Evolutionary conservation across 805 yeast genomes (phyloP).

Genomic region (Nadsonia fulvescens): DNA sequence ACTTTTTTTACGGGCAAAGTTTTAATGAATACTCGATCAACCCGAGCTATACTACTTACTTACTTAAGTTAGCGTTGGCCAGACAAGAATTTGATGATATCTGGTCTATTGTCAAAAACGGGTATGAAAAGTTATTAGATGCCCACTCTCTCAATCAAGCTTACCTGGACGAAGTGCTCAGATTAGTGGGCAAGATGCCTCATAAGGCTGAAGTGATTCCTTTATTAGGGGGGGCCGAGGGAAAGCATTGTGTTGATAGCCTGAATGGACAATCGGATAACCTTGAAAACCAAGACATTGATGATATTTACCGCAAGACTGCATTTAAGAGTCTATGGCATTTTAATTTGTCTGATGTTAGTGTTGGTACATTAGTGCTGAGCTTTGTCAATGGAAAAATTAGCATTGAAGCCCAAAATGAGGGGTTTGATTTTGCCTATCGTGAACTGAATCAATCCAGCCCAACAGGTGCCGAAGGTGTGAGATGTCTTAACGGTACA

Average conservation of each 20-base stretch:
- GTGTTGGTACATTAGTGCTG: constrained; percentile 30
- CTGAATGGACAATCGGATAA: constrained; percentile 21
- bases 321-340: constrained; percentile 67
- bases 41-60: constrained; percentile 43
- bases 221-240: no score
- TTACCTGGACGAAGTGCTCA: no score
- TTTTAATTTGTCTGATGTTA: constrained; percentile 48
- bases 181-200: constrained; percentile 2
- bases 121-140: constrained; percentile 46
- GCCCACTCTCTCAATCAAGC: constrained; percentile 13
- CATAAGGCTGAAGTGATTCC: constrained; percentile 6
- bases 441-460: no score
- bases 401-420: constrained; percentile 32
- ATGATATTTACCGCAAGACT: no score
- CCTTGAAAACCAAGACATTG: constrained; percentile 40
- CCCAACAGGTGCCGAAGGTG: no score
- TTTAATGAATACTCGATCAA: constrained; percentile 51
- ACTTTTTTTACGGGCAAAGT: constrained; percentile 50
- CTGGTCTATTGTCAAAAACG: constrained; percentile 40
- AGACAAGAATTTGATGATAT: constrained; percentile 43
- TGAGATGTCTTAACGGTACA: no score
- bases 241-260: no score
- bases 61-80: constrained; percentile 42
- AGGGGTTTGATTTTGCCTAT: constrained; percentile 56
- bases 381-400: constrained; percentile 29